Base-by-base conservation (phyloP, 139 green algal genomes). In the Penium margaritaceum region DNA sequence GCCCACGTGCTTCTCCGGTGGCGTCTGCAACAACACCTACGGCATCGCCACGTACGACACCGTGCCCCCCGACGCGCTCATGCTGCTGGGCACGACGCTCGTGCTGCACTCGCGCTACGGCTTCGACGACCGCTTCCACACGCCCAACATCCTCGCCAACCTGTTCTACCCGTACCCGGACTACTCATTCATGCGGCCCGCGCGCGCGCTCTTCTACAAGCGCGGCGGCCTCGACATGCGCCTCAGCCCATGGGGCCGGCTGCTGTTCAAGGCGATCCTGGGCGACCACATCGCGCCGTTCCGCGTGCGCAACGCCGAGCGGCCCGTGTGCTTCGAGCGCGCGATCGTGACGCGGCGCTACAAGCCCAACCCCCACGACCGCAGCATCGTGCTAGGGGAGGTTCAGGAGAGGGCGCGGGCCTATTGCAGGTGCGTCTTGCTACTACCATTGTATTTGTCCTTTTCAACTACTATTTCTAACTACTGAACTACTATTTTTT, bases 101-200 rank as follows among this genome's bases (percentile, higher is more conserved):
- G 21, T 74, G 21, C 66, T 74, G 51, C 66, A 74, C 41, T 57
- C 34, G 34, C 34, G 66, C 32, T 74, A 74, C 36, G 66, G 66
- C 5, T 74, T 74, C 34, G 66, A 74, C 27, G 66, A 74, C 36
- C 66, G 66, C 39, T 74, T 74, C 24, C 66, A 74, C 36, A 74
- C 66, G 7, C 66, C 66, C 35, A 74, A 74, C 54, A 74, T 74
- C 44, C 66, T 74, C 36, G 66, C 66, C 35, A 74, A 74, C 36
- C 24, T 74, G 21, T 74, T 74, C 41, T 74, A 74, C 41, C 66
- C 66, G 19, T 74, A 74, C 54, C 66, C 66, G 19, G 66, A 74
- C 36, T 74, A 74, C 66, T 39, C 33, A 21, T 74, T 74, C 24
- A 63, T 74, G 35, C 41, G 44, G 33, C 66, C 66, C 36, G 66